A percentile compares a stretch with the other conserved stretches of the same genome.
Evolutionary conservation across 2,329 filamentous ascomycete genomes (phyloP).

Genomic region (Colletotrichum lini): DNA sequence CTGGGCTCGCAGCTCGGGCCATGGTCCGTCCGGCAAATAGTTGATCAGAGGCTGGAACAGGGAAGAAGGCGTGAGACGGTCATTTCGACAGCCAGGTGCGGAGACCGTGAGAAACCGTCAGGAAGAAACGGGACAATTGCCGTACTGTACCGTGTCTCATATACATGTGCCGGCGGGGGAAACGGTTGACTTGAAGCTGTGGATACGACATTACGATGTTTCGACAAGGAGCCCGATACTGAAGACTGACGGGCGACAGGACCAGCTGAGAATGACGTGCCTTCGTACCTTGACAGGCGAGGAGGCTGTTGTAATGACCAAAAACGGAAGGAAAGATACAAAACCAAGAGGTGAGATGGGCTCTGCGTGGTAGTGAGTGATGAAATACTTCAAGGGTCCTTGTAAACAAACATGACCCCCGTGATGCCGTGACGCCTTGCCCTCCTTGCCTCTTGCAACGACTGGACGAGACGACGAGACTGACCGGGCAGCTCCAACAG

Average conservation of each 20-base stretch:
- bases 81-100: conserved; percentile 65
- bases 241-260: not conserved
- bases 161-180: not conserved
- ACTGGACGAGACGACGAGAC: conserved; percentile 35
- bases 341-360: conserved; percentile 30
- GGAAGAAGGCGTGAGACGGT: conserved; percentile 69
- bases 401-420: conserved; percentile 22
- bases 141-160: not conserved
- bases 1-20: conserved; percentile 30
- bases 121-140: not conserved
- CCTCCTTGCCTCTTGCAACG: conserved; percentile 14
- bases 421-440: conserved; percentile 2
- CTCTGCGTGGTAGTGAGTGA: conserved; percentile 15
- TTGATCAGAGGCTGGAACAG: conserved; percentile 55
- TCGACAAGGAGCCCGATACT: not conserved
- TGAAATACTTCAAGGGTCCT: conserved; percentile 28
- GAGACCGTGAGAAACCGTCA: not conserved
- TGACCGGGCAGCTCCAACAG: conserved; percentile 30
- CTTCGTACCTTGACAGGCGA: conserved; percentile 23
- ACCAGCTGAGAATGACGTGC: conserved; percentile 24
- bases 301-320: conserved; percentile 38
- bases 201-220: not conserved
- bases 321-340: conserved; percentile 39
- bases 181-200: not conserved
- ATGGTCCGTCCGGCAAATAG: conserved; percentile 31